These are phyloP conservation scores for Magnaporthiopsis incrustans DNA, from an alignment of 2,329 filamentous ascomycete genomes.

Conservation along the genomic window DNA sequence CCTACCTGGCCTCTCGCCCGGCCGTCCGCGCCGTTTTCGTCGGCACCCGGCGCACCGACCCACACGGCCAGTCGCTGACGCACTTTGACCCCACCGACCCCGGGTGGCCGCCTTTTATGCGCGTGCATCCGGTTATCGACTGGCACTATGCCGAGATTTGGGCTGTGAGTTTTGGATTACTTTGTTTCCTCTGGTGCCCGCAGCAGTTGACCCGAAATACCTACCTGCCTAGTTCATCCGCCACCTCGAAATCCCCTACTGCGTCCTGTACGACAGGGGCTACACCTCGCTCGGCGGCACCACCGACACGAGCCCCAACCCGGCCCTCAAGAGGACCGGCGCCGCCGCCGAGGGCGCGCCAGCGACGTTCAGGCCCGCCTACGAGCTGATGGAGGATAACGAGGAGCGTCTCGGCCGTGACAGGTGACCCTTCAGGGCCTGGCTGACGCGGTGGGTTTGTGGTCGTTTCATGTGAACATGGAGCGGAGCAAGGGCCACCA, in stretches of 20 bases:
- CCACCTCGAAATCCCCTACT: constrained; percentile 74
- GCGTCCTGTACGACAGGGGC: constrained; percentile 76
- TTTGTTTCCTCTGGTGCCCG: neutral
- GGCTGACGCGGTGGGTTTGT: no score
- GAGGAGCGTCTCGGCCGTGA: constrained; percentile 74
- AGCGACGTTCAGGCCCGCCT: constrained; percentile 59
- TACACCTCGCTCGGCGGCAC: constrained; percentile 91
- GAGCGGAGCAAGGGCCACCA: no score
- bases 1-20: constrained; percentile 61
- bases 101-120: constrained; percentile 88
- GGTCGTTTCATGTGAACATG: neutral
- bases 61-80: constrained; percentile 70
- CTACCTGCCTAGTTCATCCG: constrained; percentile 57
- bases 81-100: constrained; percentile 83
- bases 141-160: constrained; percentile 97
- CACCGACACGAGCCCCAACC: constrained; percentile 84
- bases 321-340: constrained; percentile 46
- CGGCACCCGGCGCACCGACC: constrained; percentile 84
- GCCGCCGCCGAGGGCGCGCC: constrained; percentile 17
- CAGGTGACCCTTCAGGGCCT: constrained; percentile 7
- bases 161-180: constrained; percentile 55
- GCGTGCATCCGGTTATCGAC: constrained; percentile 91
- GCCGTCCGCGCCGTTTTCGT: constrained; percentile 73
- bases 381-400: constrained; percentile 65
- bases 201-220: no score